A percentile compares a stretch with the other conserved stretches of the same genome.
These are phyloP conservation scores for Diacronema lutheri DNA, from an alignment of 78 protist genomes.

Conservation along the genomic window DNA sequence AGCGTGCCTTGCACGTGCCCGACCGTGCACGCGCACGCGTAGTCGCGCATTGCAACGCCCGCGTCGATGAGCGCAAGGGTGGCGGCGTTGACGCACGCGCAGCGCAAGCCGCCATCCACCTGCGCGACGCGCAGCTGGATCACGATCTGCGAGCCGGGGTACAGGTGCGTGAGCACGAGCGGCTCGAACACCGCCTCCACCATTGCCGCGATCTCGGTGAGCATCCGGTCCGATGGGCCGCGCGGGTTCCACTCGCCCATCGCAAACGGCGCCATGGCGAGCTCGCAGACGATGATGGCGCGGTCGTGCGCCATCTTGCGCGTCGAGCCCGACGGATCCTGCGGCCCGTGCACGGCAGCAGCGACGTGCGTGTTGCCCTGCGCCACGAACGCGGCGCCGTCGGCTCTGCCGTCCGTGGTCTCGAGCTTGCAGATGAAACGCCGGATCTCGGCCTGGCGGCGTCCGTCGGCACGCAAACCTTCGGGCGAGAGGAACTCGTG, in stretches of 20 bases:
- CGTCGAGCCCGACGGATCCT: constrained; percentile 36
- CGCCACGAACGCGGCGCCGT: constrained; percentile 83
- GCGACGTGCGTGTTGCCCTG: constrained; percentile 80
- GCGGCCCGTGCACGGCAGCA: constrained; percentile 88
- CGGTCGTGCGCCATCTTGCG: constrained; percentile 47
- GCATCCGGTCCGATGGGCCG: not conserved
- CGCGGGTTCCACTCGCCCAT: constrained; percentile 34
- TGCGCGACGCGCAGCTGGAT: constrained; percentile 81
- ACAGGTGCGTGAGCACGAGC: constrained; percentile 55
- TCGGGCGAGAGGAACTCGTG: constrained; percentile 40
- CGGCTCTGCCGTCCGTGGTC: constrained; percentile 60
- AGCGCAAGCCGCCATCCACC: constrained; percentile 83
- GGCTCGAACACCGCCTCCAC: constrained; percentile 68
- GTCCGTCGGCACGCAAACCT: constrained; percentile 86
- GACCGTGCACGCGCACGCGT: constrained; percentile 65
- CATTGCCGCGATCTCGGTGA: constrained; percentile 46
- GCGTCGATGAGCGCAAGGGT: constrained; percentile 90
- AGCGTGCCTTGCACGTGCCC: constrained; percentile 54
- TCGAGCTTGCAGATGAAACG: constrained; percentile 34
- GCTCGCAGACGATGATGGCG: constrained; percentile 69
- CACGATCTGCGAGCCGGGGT: constrained; percentile 85
- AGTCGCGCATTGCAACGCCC: constrained; percentile 85
- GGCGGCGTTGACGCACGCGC: constrained; percentile 83
- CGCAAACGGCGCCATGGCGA: constrained; percentile 66
- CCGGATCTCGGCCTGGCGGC: constrained; percentile 76